These are phyloP conservation scores for Heliocybe sulcata DNA, from an alignment of 1,284 basidiomycete genomes.

Conservation along the genomic window DNA sequence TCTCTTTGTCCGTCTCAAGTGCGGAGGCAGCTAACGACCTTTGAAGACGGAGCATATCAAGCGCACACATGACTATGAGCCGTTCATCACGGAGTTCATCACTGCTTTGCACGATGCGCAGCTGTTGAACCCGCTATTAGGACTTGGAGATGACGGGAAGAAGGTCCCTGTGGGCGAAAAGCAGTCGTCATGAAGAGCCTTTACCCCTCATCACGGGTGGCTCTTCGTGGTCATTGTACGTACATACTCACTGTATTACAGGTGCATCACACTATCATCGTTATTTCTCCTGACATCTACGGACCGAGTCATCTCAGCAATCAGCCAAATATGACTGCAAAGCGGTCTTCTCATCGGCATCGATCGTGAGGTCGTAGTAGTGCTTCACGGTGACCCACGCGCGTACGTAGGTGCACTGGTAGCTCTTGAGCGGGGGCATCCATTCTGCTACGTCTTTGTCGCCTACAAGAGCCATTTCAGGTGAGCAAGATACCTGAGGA, in stretches of 20 bases:
- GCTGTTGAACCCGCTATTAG: slow-evolving; percentile 34
- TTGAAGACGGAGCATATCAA: slow-evolving; percentile 46
- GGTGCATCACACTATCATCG: no score
- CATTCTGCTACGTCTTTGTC: slow-evolving; percentile 37
- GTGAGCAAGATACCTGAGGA: neutral
- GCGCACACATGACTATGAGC: slow-evolving; percentile 55
- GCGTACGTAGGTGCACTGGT: slow-evolving; percentile 37
- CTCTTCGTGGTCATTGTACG: neutral
- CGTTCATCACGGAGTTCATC: slow-evolving; percentile 44
- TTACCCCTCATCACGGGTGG: no score
- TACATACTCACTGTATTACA: no score
- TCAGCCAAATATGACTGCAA: slow-evolving; percentile 3
- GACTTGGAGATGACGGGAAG: slow-evolving; percentile 8
- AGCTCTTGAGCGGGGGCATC: slow-evolving; percentile 38
- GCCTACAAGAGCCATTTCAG: slow-evolving; percentile 9
- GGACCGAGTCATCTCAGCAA: neutral
- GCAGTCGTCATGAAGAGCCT: no score
- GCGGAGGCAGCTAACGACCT: neutral
- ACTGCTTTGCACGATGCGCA: slow-evolving; percentile 37
- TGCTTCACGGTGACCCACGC: slow-evolving; percentile 46
- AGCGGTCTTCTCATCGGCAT: slow-evolving; percentile 26
- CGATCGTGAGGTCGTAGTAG: slow-evolving; percentile 37
- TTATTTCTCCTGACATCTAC: no score
- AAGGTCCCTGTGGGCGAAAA: neutral
- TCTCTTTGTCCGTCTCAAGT: neutral